Percentiles rank a stretch among this genome's conserved stretches.
Evolutionary conservation across 345 rosid genomes (phyloP).

Genomic region (Eucalyptus pumila): DNA sequence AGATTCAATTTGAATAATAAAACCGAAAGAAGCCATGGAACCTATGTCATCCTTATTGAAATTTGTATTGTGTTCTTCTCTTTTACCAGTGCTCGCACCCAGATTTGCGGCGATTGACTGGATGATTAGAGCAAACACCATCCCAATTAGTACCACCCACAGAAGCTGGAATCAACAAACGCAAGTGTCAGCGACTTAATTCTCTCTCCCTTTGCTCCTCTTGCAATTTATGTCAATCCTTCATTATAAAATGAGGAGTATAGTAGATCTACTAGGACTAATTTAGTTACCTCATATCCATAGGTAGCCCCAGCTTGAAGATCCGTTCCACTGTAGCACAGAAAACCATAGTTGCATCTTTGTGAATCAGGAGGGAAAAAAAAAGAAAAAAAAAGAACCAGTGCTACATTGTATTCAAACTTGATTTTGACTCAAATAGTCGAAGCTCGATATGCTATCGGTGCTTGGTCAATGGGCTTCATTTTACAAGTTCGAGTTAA

Average conservation of each 20-base stretch:
- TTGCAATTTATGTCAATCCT: background rate
- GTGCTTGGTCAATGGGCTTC: background rate
- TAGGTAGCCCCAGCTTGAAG: slow-evolving; percentile 60
- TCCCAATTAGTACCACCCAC: slow-evolving; percentile 49
- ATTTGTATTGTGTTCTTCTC: background rate
- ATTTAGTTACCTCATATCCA: slow-evolving; percentile 23
- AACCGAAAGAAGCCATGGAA: background rate
- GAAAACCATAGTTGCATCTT: background rate
- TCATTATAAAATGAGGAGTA: background rate
- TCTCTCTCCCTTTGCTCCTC: background rate
- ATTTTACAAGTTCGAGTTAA: background rate
- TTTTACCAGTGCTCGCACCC: slow-evolving; percentile 54
- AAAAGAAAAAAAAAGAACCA: background rate
- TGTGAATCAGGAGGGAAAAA: background rate
- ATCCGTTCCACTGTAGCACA: slow-evolving; percentile 49
- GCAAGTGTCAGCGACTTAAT: background rate
- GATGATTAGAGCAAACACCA: slow-evolving; percentile 51
- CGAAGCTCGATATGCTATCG: background rate
- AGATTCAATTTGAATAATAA: background rate
- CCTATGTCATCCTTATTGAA: background rate
- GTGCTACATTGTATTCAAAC: background rate
- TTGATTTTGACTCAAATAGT: background rate
- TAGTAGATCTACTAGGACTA: background rate
- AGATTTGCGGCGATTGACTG: slow-evolving; percentile 64
- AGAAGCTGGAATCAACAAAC: slow-evolving; percentile 20